Percentiles rank a stretch among this genome's conserved stretches.
Conservation (phyloP, 2,329 filamentous ascomycete species). For the Diaporthe citrichinensis region DNA sequence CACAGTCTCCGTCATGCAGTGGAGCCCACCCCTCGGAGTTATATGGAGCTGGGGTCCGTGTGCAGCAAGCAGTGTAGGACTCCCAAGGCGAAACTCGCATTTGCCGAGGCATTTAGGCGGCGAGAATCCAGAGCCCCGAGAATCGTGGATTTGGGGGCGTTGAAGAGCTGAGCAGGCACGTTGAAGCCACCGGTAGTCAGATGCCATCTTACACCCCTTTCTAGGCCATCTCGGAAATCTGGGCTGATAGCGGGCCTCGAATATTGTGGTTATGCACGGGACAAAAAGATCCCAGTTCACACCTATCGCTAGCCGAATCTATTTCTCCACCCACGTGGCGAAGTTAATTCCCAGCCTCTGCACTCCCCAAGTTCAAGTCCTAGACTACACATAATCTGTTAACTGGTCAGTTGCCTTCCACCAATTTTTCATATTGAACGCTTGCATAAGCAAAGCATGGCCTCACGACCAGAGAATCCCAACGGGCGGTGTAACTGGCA, state of each 20-base stretch:
- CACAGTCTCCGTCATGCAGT: neutral
- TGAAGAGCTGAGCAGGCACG: neutral
- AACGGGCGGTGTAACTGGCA: neutral
- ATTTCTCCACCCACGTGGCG: neutral
- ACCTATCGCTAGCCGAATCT: neutral
- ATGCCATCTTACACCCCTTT: constrained; percentile 8
- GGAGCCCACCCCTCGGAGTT: neutral
- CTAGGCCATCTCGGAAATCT: neutral
- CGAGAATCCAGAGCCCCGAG: neutral
- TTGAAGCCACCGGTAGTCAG: neutral
- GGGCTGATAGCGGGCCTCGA: constrained; percentile 4
- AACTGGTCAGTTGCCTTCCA: neutral
- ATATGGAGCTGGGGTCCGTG: neutral
- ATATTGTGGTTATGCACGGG: neutral
- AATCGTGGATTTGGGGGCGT: neutral
- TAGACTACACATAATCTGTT: too few species aligned
- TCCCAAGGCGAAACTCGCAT: neutral
- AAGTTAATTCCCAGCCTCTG: neutral
- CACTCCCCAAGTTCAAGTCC: too few species aligned
- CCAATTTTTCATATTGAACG: too few species aligned
- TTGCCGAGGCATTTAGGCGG: neutral
- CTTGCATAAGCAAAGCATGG: neutral
- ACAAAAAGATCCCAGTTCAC: neutral
- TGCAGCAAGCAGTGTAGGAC: neutral
- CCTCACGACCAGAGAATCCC: too few species aligned